Evolutionary conservation across 2,329 filamentous ascomycete species (phyloP), one percentile per base, ranked within the genome.

Genomic region (Alternaria tenuissima): DNA sequence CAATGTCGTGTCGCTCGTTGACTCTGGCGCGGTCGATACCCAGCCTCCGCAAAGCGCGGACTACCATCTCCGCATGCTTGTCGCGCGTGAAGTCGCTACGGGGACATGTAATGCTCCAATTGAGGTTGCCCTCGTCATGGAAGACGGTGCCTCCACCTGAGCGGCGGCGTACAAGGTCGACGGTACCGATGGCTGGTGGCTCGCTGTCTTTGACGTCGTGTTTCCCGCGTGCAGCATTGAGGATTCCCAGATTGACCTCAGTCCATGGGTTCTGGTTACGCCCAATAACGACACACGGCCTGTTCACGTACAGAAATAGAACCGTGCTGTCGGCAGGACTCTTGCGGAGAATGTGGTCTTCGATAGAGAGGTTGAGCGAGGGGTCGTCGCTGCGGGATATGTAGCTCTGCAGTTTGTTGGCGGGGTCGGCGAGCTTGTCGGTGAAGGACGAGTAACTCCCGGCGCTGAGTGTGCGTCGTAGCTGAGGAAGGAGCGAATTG

Each of bases 221-320:
- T 64, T 76, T 66, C 20, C 36, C 46, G 32, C 41, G 57, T n/a
- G 78, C 76, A 63, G 81, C 72, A 71, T 80, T 71, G 8, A 96
- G 81, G 1, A 87, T 82, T 39, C 81, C 81, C 8, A 97, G 84
- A 75, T 96, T 92, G 63, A 92, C 89, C 81, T 99, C 95, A 8
- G 92, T 85, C 95, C 94, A 99, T 55, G 95, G 95, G 77, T 99
- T 99, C 81, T 99, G 95, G 78, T 99, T 99, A 61, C 95, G 89
- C 43, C 95, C 95, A 68, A 99, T 90, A 75, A 99, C 89, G 61
- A 99, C 86, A 76, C 92, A 93, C 1, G 94, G 93, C 38, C 87
- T 81, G 80, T 99, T 98, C 71, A 88, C 87, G 81, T 98, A 99
- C 52, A 97, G 86, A 57, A 98, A 91, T 2, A 98, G 86, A 52